Base-by-base conservation (phyloP, 352 stramenopile genomes). In the Globisporangium okanoganense region DNA sequence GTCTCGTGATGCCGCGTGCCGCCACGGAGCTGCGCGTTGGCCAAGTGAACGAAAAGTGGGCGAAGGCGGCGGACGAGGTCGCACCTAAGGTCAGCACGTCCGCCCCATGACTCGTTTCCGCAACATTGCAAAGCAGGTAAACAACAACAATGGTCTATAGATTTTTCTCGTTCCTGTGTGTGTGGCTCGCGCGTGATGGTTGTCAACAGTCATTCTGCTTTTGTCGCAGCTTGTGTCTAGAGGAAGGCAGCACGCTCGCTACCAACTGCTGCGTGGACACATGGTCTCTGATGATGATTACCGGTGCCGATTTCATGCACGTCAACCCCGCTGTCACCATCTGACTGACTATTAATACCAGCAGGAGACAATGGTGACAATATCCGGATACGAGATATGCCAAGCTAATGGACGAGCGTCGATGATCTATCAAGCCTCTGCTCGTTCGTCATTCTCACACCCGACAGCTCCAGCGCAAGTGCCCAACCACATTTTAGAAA, bases 1-100 rank as follows among this genome's bases (percentile, higher is more conserved):
- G 78, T 0, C 72, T 92, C 4, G 67, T 88, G 38, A 62, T 64
- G 24, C 77, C 80, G 31, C 73, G 71, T 3, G 71, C 76, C 10
- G 60, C 50, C 5, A 65, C 72, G 4, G 22, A 69, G 45, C 71
- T 91, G 18, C 71, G 77, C 51, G 69, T 88, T 38, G 82, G 82
- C 4, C 60, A 63, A 0, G 70, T 89, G 31, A 56, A 77, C n/a
- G 35, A 48, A 0, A 59, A 69, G 13, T 89, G 79, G 79, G 69
- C 78, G 18, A 53, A 71, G 4, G 79, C 77, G 36, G 76, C 74
- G 1, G 36, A 79, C 8, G 58, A 65, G 13, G 25, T 66, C 29
- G 40, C 52, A 16, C 29, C 40, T 3, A 49, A 57, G 24, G 18
- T 56, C 18, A 56, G 29, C 49, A 56, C 48, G 18, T 54, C 27